Evolutionary conservation across 2,329 filamentous ascomycete species (phyloP).

Genomic region (Curvularia sp.): DNA sequence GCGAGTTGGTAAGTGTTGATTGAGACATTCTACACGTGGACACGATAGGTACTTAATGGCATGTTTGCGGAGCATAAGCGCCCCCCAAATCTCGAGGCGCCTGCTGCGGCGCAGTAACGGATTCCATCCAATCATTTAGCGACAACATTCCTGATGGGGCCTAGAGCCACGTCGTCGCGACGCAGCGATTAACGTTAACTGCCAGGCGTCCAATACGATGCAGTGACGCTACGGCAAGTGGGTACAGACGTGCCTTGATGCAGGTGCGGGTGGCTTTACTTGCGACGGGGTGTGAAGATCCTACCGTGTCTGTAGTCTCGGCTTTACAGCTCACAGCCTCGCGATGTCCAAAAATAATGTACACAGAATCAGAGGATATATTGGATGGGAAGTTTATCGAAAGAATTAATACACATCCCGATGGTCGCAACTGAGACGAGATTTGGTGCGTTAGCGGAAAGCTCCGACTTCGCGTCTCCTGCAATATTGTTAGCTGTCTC

Average conservation of each 20-base stretch:
- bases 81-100: conserved; percentile 15
- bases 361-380: not conserved
- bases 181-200: not conserved
- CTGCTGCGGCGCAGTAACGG: conserved; percentile 11
- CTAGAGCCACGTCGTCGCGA: conserved; percentile 2
- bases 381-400: not conserved
- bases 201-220: conserved; percentile 5
- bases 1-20: too few relatives aligned
- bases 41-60: conserved; percentile 15
- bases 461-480: conserved; percentile 47
- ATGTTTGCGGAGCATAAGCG: conserved; percentile 10
- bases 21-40: conserved; percentile 7
- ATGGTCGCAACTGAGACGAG: not conserved
- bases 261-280: conserved; percentile 10
- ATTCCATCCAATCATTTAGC: conserved; percentile 15
- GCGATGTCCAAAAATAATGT: not conserved
- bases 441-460: conserved; percentile 23
- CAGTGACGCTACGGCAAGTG: conserved; percentile 8
- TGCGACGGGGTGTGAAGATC: conserved; percentile 6
- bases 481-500: conserved; percentile 18
- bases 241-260: not conserved
- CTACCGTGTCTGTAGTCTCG: not conserved
- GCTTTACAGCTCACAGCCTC: conserved; percentile 2
- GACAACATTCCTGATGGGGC: conserved; percentile 8
- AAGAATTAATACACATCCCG: not conserved